Base-by-base conservation (phyloP, 2,329 filamentous ascomycete species). In the Clonostachys solani region DNA sequence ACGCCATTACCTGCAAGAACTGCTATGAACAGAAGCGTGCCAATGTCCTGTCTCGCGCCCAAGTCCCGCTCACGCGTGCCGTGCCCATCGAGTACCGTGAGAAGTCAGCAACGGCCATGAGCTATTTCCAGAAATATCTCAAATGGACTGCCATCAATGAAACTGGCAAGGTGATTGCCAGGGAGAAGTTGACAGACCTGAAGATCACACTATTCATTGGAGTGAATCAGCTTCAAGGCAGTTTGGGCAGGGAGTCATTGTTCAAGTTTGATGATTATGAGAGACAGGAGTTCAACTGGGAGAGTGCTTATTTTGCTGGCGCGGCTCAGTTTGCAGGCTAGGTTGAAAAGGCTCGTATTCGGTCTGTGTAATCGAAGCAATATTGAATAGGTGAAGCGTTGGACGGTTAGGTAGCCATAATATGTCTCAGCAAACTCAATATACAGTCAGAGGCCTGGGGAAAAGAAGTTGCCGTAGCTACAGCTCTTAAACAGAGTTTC, bases 311-410 rank as follows among this genome's bases (percentile, higher is more conserved):
- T 10, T n/a, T 36, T 36, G n/a, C n/a, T n/a, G n/a, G n/a, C n/a
- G n/a, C n/a, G n/a, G n/a, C n/a, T n/a, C n/a, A n/a, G n/a, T n/a
- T n/a, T n/a, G n/a, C n/a, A n/a, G n/a, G n/a, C n/a, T n/a, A 1
- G 18, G 43, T 55, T 8, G 51, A 56, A 23, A 53, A 50, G 18
- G 52, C 53, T 12, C 43, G 40, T 9, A 52, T n/a, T n/a, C n/a
- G n/a, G n/a, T n/a, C n/a, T n/a, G n/a, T n/a, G n/a, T n/a, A n/a
- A n/a, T n/a, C n/a, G n/a, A n/a, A n/a, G n/a, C n/a, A n/a, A n/a
- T n/a, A n/a, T n/a, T n/a, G n/a, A n/a, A n/a, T n/a, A n/a, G n/a
- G n/a, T n/a, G n/a, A n/a, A n/a, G n/a, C n/a, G n/a, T n/a, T n/a
- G n/a, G n/a, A n/a, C n/a, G n/a, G n/a, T n/a, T n/a, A n/a, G n/a